Evolutionary conservation across 208 protist species (phyloP).

Genomic region (Novymonas esmeraldas): DNA sequence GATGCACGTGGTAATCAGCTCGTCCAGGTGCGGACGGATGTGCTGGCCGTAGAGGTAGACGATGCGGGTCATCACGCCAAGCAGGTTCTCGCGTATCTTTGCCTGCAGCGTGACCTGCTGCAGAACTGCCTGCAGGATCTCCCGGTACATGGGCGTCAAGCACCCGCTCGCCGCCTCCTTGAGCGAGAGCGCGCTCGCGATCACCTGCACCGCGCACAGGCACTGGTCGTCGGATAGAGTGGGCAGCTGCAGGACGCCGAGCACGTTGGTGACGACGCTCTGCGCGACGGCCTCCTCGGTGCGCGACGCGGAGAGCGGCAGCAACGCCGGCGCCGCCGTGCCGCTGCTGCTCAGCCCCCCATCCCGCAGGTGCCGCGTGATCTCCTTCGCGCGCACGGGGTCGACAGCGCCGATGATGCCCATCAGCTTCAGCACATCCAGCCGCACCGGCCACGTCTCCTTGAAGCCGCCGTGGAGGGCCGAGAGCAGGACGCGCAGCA

Average conservation of each 20-base stretch:
- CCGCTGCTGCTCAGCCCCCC: slow-evolving; percentile 34
- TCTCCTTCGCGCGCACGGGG: slow-evolving; percentile 82
- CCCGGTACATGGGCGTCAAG: slow-evolving; percentile 55
- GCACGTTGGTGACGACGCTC: slow-evolving; percentile 70
- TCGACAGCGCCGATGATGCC: slow-evolving; percentile 90
- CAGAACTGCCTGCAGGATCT: slow-evolving; percentile 71
- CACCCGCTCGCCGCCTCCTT: slow-evolving; percentile 52
- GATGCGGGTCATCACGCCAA: slow-evolving; percentile 61
- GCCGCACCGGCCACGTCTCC: slow-evolving; percentile 85
- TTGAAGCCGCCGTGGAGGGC: slow-evolving; percentile 88
- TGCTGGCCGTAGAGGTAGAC: slow-evolving; percentile 64
- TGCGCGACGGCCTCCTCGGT: slow-evolving; percentile 75
- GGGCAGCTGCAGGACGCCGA: slow-evolving; percentile 82
- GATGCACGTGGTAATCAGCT: slow-evolving; percentile 57
- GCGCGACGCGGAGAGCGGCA: slow-evolving; percentile 24
- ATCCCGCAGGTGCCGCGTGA: slow-evolving; percentile 61
- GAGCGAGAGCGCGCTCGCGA: slow-evolving; percentile 76
- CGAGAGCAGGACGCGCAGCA: slow-evolving; percentile 81
- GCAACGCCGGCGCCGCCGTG: slow-evolving; percentile 17
- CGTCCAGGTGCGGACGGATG: slow-evolving; percentile 67
- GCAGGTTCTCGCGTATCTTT: slow-evolving; percentile 70
- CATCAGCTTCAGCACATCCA: slow-evolving; percentile 90
- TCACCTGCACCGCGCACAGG: slow-evolving; percentile 71
- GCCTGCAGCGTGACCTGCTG: slow-evolving; percentile 55
- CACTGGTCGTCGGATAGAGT: slow-evolving; percentile 86